Conservation (phyloP, 768 basidiomycete genomes). For the Pleurotus tuoliensis region DNA sequence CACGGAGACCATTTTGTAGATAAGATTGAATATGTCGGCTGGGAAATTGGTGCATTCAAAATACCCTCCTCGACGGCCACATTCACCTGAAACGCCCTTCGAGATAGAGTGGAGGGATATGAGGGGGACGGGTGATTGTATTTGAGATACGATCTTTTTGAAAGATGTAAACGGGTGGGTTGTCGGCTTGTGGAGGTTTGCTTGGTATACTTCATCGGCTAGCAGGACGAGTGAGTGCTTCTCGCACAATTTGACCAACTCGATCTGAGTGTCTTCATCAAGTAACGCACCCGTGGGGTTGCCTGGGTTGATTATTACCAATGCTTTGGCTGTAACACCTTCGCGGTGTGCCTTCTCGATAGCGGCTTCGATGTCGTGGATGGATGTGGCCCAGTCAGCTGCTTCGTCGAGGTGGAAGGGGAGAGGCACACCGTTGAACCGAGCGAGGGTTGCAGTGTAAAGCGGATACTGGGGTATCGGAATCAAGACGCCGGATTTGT, state of each 20-base stretch:
- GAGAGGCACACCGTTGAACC: constrained; percentile 72
- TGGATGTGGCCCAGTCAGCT: constrained; percentile 78
- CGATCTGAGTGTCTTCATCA: constrained; percentile 61
- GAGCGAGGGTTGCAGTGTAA: constrained; percentile 92
- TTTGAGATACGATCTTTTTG: constrained; percentile 76
- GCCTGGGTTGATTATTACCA: constrained; percentile 98
- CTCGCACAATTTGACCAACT: constrained; percentile 82
- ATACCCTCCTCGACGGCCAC: constrained; percentile 95
- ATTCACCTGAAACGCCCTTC: constrained; percentile 95
- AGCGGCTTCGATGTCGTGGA: constrained; percentile 59
- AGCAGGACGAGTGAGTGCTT: constrained; percentile 82
- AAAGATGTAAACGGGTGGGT: constrained; percentile 86
- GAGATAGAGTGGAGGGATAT: constrained; percentile 97
- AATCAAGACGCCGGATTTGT: constrained; percentile 75
- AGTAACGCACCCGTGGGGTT: constrained; percentile 94
- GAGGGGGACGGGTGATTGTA: constrained; percentile 73
- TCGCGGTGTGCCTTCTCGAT: constrained; percentile 61
- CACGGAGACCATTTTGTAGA: constrained; percentile 97
- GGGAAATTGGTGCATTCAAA: constrained; percentile 87
- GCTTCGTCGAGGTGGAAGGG: constrained; percentile 89
- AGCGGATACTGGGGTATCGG: constrained; percentile 98
- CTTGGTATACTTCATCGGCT: constrained; percentile 99
- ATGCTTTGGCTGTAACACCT: constrained; percentile 67
- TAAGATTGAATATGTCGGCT: constrained; percentile 72
- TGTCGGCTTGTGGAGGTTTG: constrained; percentile 71